These are phyloP conservation scores for Piper longum DNA, from an alignment of 164 flowering plant genomes.

Conservation along the genomic window DNA sequence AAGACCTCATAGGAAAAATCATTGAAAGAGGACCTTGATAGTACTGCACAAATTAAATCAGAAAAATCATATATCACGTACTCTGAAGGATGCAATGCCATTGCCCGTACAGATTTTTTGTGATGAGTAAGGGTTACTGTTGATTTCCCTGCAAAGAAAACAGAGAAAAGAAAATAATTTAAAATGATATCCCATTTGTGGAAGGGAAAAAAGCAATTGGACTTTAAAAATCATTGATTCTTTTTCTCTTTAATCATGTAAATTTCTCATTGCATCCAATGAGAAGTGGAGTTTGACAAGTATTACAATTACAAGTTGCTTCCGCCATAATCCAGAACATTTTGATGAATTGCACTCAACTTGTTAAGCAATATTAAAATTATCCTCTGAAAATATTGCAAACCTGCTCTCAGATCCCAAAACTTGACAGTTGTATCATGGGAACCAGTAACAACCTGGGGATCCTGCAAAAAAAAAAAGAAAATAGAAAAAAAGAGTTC, in stretches of 20 bases:
- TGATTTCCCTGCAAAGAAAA: slow-evolving; percentile 50
- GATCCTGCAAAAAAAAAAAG: slow-evolving; percentile 49
- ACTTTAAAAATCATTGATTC: too few species aligned
- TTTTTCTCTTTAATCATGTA: too few species aligned
- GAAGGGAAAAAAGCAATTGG: neutral
- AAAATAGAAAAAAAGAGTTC: too few species aligned
- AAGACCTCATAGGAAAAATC: neutral
- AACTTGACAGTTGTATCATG: slow-evolving; percentile 92
- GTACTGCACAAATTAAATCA: neutral
- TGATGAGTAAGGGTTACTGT: slow-evolving; percentile 91
- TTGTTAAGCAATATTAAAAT: neutral
- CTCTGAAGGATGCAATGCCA: slow-evolving; percentile 94
- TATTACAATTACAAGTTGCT: too few species aligned
- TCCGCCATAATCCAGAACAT: too few species aligned
- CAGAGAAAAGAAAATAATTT: neutral
- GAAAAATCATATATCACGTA: slow-evolving; percentile 17
- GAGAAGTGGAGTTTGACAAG: too few species aligned
- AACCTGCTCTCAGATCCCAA: slow-evolving; percentile 95
- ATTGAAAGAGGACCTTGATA: neutral
- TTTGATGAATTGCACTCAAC: too few species aligned
- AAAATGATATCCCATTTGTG: neutral
- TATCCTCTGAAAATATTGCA: neutral
- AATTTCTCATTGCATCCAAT: too few species aligned
- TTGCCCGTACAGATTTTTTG: slow-evolving; percentile 95
- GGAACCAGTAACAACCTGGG: slow-evolving; percentile 97